Evolutionary conservation across 2,329 filamentous ascomycete genomes (phyloP).

Genomic region (Colletotrichum noveboracense): DNA sequence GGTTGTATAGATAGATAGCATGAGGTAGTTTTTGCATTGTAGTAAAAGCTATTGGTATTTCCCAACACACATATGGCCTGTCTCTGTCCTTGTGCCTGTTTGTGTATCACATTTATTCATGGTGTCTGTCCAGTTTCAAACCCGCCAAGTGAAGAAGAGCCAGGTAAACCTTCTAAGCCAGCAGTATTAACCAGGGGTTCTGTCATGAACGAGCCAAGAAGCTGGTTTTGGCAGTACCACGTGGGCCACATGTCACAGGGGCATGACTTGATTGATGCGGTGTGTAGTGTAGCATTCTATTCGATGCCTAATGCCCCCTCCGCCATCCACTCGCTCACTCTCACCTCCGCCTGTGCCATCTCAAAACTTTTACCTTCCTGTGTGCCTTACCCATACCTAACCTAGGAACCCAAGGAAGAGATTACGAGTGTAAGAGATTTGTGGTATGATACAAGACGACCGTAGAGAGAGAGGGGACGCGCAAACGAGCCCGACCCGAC

Average conservation of each 20-base stretch:
- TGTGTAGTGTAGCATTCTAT: neutral
- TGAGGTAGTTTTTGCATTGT: slow-evolving; percentile 14
- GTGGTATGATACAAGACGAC: neutral
- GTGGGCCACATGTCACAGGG: neutral
- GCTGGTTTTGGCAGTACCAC: neutral
- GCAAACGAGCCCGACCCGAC: neutral
- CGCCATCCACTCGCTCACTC: neutral
- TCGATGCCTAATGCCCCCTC: neutral
- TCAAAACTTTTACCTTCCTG: neutral
- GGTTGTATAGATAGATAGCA: slow-evolving; percentile 17
- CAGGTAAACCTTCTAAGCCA: neutral
- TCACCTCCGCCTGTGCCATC: neutral
- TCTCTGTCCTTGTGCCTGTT: neutral
- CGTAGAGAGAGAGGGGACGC: neutral
- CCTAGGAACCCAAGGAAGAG: neutral
- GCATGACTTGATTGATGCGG: neutral
- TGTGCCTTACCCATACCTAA: neutral
- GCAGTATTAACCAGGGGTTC: neutral
- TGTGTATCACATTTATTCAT: neutral
- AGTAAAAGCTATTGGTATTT: slow-evolving; percentile 20
- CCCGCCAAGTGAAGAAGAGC: neutral
- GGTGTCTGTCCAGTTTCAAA: neutral
- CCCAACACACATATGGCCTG: neutral
- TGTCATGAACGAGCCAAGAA: neutral
- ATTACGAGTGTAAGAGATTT: neutral